These are phyloP conservation scores for Pachysandra terminalis DNA, from an alignment of 164 flowering plant genomes.

Conservation along the genomic window DNA sequence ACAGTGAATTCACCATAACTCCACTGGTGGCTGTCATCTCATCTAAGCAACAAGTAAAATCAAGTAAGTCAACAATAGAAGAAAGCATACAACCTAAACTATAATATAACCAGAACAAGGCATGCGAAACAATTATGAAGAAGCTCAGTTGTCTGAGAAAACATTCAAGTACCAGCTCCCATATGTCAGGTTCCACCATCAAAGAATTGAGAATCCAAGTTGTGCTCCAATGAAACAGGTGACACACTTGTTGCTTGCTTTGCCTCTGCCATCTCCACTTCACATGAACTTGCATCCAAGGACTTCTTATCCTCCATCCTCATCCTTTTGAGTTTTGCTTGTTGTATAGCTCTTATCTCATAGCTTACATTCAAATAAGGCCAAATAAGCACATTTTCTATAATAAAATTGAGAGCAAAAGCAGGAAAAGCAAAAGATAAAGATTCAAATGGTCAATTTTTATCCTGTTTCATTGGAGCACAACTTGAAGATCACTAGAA, in stretches of 20 bases:
- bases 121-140: neutral
- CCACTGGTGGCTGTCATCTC: neutral
- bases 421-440: no score
- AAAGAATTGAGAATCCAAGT: constrained; percentile 2
- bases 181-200: neutral
- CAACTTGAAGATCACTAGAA: no score
- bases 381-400: neutral
- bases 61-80: neutral
- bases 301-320: constrained; percentile 33
- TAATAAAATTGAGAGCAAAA: neutral
- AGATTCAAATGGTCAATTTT: no score
- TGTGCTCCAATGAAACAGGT: constrained; percentile 4
- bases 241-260: constrained; percentile 20
- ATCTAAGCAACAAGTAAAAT: no score
- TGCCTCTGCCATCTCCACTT: constrained; percentile 73
- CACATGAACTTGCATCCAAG: constrained; percentile 31
- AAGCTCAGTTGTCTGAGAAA: neutral
- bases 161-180: neutral
- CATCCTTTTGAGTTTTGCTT: constrained; percentile 43
- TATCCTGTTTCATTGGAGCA: no score
- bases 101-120: no score
- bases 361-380: constrained; percentile 34
- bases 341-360: constrained; percentile 49
- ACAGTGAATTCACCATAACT: neutral
- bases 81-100: no score